phyloP scores from a whole-genome alignment of 164 flowering plant species.

The Platanus orientalis region DNA sequence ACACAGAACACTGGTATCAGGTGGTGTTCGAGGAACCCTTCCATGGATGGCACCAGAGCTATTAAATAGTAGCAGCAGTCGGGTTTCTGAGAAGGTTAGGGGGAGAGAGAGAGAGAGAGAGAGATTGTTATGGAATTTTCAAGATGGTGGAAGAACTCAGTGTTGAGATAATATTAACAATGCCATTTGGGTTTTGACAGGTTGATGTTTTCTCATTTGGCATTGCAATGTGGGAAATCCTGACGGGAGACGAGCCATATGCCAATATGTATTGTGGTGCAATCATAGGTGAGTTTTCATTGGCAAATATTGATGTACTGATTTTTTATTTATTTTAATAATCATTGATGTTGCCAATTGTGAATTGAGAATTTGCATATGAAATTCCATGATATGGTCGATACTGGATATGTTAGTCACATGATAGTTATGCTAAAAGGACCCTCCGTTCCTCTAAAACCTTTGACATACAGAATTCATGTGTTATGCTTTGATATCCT shows the following conservation, averaged over 20 bases:
- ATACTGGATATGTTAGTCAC: no score
- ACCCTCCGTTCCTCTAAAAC: no score
- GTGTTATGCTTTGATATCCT: no score
- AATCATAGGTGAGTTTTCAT: constrained; percentile 59
- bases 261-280: constrained; percentile 90
- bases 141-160: no score
- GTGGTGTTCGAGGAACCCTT: constrained; percentile 94
- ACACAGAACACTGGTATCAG: constrained; percentile 78
- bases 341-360: background rate
- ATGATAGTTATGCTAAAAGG: no score
- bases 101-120: background rate
- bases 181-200: constrained; percentile 26
- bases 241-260: constrained; percentile 91
- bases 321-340: no score
- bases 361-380: background rate
- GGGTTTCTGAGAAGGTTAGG: constrained; percentile 81
- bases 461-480: no score
- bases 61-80: constrained; percentile 68
- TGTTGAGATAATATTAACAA: background rate
- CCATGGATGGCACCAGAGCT: constrained; percentile 98
- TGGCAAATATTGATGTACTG: no score
- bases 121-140: background rate
- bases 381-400: constrained; percentile 1
- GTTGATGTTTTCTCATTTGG: constrained; percentile 96
- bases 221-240: constrained; percentile 81